Conservation (phyloP, 305 asterid genomes). For the Vinca major region DNA sequence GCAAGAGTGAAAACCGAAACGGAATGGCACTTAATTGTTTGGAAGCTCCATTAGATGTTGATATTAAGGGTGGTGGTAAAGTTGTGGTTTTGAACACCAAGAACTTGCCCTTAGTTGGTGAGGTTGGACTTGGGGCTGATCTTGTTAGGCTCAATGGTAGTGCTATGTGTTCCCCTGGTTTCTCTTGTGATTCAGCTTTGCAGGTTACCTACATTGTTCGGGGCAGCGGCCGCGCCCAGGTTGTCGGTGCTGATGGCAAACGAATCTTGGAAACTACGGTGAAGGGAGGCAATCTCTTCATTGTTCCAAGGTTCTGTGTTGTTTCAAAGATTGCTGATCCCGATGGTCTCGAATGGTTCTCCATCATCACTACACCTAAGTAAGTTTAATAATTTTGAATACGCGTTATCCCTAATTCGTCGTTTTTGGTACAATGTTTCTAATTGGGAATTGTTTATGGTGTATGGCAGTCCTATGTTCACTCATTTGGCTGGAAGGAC, state of each 20-base stretch:
- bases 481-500: constrained; percentile 40
- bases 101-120: constrained; percentile 66
- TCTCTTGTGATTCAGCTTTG: constrained; percentile 64
- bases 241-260: constrained; percentile 64
- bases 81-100: constrained; percentile 60
- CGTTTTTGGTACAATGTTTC: not conserved
- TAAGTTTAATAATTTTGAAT: constrained; percentile 18
- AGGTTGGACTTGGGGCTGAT: constrained; percentile 66
- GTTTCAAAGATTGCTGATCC: constrained; percentile 58
- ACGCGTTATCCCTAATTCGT: too few species aligned
- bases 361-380: constrained; percentile 88
- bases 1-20: constrained; percentile 35
- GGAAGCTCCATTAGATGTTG: constrained; percentile 66
- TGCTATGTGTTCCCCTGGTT: constrained; percentile 73
- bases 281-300: constrained; percentile 60
- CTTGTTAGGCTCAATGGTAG: constrained; percentile 50
- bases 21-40: constrained; percentile 62
- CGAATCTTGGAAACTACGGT: constrained; percentile 53
- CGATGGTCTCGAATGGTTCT: constrained; percentile 86
- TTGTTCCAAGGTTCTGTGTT: constrained; percentile 69
- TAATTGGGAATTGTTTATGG: not conserved
- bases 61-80: constrained; percentile 70
- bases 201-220: constrained; percentile 67
- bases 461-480: constrained; percentile 32
- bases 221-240: constrained; percentile 72